These are phyloP conservation scores for Aspergillus floridensis DNA, from an alignment of 2,329 filamentous ascomycete genomes.

Conservation along the genomic window DNA sequence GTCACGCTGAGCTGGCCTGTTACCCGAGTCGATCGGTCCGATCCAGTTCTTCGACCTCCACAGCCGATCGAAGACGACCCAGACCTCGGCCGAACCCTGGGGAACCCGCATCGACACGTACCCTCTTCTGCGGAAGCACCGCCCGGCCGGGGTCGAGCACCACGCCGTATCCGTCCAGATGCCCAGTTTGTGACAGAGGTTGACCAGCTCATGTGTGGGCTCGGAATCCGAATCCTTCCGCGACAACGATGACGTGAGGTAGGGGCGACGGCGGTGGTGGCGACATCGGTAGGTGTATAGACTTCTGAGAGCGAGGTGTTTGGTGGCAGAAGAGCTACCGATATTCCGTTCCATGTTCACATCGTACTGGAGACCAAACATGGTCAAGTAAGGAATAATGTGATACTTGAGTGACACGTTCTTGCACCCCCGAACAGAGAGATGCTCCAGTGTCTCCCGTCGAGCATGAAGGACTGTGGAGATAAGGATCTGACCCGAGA, in stretches of 20 bases:
- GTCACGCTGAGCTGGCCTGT: constrained; percentile 40
- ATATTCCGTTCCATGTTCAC: constrained; percentile 45
- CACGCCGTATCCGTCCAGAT: constrained; percentile 63
- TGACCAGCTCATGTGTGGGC: constrained; percentile 60
- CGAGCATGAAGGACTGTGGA: constrained; percentile 55
- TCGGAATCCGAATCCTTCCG: constrained; percentile 60
- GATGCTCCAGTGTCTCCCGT: constrained; percentile 55
- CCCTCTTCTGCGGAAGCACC: constrained; percentile 56
- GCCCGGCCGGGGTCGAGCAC: constrained; percentile 58
- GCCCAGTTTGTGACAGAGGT: constrained; percentile 56
- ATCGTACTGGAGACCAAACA: constrained; percentile 46
- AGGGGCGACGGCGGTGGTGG: constrained; percentile 60
- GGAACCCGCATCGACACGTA: constrained; percentile 57
- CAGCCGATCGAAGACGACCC: constrained; percentile 61
- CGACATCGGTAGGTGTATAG: constrained; percentile 62
- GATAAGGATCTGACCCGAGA: constrained; percentile 57
- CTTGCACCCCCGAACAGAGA: constrained; percentile 62
- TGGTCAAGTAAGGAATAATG: constrained; percentile 57
- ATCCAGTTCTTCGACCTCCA: constrained; percentile 61
- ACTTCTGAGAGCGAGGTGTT: constrained; percentile 55
- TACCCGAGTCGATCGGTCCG: constrained; percentile 40
- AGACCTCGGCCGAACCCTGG: constrained; percentile 56
- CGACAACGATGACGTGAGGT: constrained; percentile 54
- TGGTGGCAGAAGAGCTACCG: constrained; percentile 31
- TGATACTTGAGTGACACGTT: constrained; percentile 65